These are phyloP conservation scores for Yamadazyma oceani DNA, from an alignment of 1,139 yeast genomes.

Conservation along the genomic window DNA sequence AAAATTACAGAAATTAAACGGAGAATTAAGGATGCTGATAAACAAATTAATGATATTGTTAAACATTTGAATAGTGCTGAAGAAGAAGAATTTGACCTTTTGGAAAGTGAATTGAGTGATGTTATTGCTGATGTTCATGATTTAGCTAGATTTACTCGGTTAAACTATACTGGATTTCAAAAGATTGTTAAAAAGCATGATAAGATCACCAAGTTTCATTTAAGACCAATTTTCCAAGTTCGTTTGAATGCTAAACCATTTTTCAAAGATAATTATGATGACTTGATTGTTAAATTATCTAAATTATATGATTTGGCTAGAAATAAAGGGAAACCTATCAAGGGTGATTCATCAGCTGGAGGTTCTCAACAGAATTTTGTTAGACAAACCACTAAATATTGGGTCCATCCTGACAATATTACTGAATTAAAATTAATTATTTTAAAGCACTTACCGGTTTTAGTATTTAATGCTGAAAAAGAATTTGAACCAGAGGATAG, in stretches of 20 bases:
- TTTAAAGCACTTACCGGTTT: slow-evolving; percentile 90
- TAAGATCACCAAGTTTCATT: slow-evolving; percentile 77
- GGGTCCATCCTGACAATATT: slow-evolving; percentile 99
- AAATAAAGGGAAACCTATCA: slow-evolving; percentile 91
- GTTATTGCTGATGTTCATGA: slow-evolving; percentile 97
- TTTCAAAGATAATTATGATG: slow-evolving; percentile 91
- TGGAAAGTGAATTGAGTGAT: slow-evolving; percentile 89
- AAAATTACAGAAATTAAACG: slow-evolving; percentile 82
- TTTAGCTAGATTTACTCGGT: slow-evolving; percentile 85
- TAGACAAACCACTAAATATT: slow-evolving; percentile 95
- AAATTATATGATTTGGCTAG: slow-evolving; percentile 89
- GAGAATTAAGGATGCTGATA: slow-evolving; percentile 78
- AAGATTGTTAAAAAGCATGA: slow-evolving; percentile 96
- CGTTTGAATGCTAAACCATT: slow-evolving; percentile 92
- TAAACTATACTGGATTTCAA: slow-evolving; percentile 95
- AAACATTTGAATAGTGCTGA: slow-evolving; percentile 37
- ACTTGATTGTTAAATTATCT: slow-evolving; percentile 82
- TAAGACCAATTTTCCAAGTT: slow-evolving; percentile 90
- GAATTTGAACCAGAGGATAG: slow-evolving; percentile 93
- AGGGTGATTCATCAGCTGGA: slow-evolving; percentile 95
- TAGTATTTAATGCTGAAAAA: slow-evolving; percentile 93
- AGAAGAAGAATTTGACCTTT: slow-evolving; percentile 85
- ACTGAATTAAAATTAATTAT: slow-evolving; percentile 94
- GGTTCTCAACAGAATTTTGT: slow-evolving; percentile 97
- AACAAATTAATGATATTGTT: slow-evolving; percentile 64